Conservation (phyloP, 495 filamentous ascomycete genomes). For the Rostrohypoxylon terebratum region DNA sequence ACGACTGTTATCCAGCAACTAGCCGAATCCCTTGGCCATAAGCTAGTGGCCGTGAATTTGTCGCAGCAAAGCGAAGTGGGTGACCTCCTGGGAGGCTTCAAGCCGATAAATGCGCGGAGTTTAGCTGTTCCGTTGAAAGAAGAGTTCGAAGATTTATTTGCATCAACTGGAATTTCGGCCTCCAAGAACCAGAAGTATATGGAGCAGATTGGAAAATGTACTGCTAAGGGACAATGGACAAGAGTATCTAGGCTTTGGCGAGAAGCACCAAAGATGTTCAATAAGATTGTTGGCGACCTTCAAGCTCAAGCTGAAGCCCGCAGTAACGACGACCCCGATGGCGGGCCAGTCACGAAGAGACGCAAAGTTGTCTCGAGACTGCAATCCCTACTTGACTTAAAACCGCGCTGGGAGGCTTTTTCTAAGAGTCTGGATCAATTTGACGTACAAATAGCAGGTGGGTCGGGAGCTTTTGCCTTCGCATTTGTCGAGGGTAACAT, state of each 20-base stretch:
- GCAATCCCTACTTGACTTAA: constrained; percentile 67
- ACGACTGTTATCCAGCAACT: constrained; percentile 95
- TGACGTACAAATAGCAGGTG: constrained; percentile 80
- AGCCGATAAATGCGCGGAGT: constrained; percentile 89
- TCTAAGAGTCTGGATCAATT: constrained; percentile 79
- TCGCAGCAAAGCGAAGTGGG: constrained; percentile 97
- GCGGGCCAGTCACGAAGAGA: constrained; percentile 80
- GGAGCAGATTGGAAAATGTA: constrained; percentile 78
- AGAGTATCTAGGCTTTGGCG: constrained; percentile 86
- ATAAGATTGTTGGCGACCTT: constrained; percentile 71
- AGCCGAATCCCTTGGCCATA: constrained; percentile 81
- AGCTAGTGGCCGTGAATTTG: constrained; percentile 89
- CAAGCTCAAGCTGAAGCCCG: constrained; percentile 52
- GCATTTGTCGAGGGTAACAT: constrained; percentile 96
- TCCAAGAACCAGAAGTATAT: constrained; percentile 89
- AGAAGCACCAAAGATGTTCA: constrained; percentile 86
- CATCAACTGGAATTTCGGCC: constrained; percentile 79
- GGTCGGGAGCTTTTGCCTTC: constrained; percentile 88
- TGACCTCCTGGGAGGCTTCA: constrained; percentile 94
- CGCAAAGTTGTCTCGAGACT: constrained; percentile 81
- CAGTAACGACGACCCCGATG: constrained; percentile 51
- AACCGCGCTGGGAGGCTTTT: constrained; percentile 83
- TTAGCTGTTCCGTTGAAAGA: constrained; percentile 91
- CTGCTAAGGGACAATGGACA: constrained; percentile 85
- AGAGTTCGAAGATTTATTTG: constrained; percentile 90